phyloP scores from a whole-genome alignment of 2,329 filamentous ascomycete species.

The Fusarium sp. region DNA sequence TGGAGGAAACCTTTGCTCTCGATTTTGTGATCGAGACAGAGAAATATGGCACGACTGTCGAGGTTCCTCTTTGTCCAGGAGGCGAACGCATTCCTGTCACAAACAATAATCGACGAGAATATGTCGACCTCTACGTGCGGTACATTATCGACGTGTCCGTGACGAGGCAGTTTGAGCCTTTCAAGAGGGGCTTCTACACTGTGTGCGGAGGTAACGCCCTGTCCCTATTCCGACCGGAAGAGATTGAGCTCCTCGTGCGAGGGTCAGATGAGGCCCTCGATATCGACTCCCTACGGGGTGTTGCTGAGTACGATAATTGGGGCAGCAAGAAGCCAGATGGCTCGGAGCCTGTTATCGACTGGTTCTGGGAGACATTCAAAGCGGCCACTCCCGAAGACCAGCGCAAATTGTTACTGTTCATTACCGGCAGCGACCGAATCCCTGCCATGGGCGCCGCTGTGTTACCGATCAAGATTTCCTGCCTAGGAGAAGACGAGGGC shows the following conservation, averaged over 20 bases:
- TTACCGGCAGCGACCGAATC: conserved; percentile 89
- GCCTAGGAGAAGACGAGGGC: conserved; percentile 74
- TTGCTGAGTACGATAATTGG: conserved; percentile 87
- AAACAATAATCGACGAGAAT: conserved; percentile 83
- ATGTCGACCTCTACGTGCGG: conserved; percentile 83
- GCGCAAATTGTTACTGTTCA: conserved; percentile 80
- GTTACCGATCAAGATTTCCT: conserved; percentile 76
- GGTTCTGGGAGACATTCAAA: conserved; percentile 89
- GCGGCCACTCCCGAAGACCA: conserved; percentile 71
- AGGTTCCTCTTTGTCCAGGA: conserved; percentile 74
- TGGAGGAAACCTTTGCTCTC: conserved; percentile 78
- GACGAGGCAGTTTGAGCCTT: conserved; percentile 85
- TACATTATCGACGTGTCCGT: conserved; percentile 82
- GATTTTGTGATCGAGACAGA: conserved; percentile 82
- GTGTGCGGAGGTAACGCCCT: conserved; percentile 89
- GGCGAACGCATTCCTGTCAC: conserved; percentile 80
- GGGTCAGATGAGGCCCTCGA: conserved; percentile 86
- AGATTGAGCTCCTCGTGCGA: conserved; percentile 86
- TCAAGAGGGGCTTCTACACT: conserved; percentile 92
- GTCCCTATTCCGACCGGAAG: conserved; percentile 85
- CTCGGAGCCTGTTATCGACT: conserved; percentile 71
- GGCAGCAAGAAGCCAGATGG: conserved; percentile 61
- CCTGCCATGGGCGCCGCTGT: conserved; percentile 86
- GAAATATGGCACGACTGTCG: conserved; percentile 72
- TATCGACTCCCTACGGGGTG: conserved; percentile 74